Conservation (phyloP, 441 rosid genomes). For the Eruca vesicaria region DNA sequence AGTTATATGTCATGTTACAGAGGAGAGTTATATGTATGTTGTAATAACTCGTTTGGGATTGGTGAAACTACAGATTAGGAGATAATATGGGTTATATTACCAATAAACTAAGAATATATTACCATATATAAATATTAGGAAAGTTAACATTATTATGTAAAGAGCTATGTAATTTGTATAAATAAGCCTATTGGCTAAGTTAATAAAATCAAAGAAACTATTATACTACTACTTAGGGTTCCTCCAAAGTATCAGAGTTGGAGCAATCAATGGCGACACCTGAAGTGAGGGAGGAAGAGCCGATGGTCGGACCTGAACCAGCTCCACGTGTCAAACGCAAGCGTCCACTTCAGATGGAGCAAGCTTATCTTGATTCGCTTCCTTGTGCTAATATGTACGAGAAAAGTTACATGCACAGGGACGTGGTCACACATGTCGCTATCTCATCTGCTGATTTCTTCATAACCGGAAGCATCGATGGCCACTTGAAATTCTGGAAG, state of each 20-base stretch:
- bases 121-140: no score
- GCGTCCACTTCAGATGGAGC: slow-evolving; percentile 93
- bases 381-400: slow-evolving; percentile 96
- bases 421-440: slow-evolving; percentile 88
- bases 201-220: no score
- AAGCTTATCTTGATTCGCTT: slow-evolving; percentile 83
- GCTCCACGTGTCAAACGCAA: slow-evolving; percentile 66
- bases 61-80: no score
- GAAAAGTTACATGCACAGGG: slow-evolving; percentile 98
- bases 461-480: slow-evolving; percentile 90
- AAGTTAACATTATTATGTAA: no score
- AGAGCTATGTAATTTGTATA: no score
- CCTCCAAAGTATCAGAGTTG: slow-evolving; percentile 43
- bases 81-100: no score
- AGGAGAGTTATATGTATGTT: no score
- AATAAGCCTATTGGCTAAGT: no score
- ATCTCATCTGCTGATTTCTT: slow-evolving; percentile 94
- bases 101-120: no score
- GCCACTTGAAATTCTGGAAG: slow-evolving; percentile 98
- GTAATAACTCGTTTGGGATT: no score
- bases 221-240: no score
- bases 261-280: slow-evolving; percentile 53
- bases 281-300: slow-evolving; percentile 48
- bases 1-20: no score
- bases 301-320: slow-evolving; percentile 63